Evolutionary conservation across 176 grass and related monocot genomes (phyloP).

Genomic region (Miscanthus lutarioriparius): DNA sequence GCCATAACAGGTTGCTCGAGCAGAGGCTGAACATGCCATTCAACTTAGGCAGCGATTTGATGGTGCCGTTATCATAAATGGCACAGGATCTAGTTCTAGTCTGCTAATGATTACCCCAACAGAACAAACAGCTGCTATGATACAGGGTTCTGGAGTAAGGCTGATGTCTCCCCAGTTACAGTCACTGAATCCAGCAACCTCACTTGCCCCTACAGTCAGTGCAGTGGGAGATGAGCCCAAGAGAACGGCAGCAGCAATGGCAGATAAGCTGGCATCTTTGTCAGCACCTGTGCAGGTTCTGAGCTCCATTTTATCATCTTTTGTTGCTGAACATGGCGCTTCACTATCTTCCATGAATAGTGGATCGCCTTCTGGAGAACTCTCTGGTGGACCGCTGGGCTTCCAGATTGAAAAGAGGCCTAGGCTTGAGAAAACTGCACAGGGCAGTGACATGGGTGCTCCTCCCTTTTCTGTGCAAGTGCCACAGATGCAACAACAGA

Average conservation of each 20-base stretch:
- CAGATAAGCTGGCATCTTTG: constrained; percentile 80
- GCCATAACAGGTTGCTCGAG: constrained; percentile 54
- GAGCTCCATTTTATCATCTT: constrained; percentile 63
- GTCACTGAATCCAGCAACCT: constrained; percentile 43
- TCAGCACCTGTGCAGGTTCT: constrained; percentile 56
- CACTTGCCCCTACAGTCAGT: constrained; percentile 32
- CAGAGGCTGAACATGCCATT: constrained; percentile 34
- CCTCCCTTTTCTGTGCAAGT: constrained; percentile 47
- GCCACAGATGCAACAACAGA: constrained; percentile 43
- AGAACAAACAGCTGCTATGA: constrained; percentile 26
- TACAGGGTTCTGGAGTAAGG: constrained; percentile 10
- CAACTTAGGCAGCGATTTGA: constrained; percentile 47
- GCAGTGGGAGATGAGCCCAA: constrained; percentile 57
- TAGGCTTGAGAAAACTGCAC: constrained; percentile 53
- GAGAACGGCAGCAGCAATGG: constrained; percentile 82
- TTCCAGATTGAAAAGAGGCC: constrained; percentile 74
- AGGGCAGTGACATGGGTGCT: constrained; percentile 39
- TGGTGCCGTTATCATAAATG: constrained; percentile 12
- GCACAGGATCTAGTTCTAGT: constrained; percentile 27
- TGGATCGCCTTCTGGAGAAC: constrained; percentile 33
- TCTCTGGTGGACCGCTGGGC: constrained; percentile 37
- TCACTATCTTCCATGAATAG: constrained; percentile 36
- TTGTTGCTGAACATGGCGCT: constrained; percentile 66
- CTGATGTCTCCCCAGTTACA: too few species aligned
- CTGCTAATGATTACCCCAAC: constrained; percentile 35